These are phyloP conservation scores for Candida arabinofermentans DNA, from an alignment of 805 yeast genomes.

Conservation along the genomic window DNA sequence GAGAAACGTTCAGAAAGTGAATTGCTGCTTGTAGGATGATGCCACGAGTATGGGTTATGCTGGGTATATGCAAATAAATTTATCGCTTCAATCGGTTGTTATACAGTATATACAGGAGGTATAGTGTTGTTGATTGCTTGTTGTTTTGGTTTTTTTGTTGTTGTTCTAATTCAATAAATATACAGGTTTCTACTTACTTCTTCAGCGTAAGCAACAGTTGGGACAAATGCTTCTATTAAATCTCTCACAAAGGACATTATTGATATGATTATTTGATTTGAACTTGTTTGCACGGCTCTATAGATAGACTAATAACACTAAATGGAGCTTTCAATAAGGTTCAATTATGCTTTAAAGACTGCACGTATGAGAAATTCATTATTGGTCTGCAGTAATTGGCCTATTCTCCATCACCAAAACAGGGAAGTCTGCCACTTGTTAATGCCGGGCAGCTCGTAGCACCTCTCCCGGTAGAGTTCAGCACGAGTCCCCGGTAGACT, in stretches of 20 bases:
- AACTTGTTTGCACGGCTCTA: not conserved
- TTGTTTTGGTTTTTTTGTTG: not conserved
- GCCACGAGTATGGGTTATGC: too few relatives aligned
- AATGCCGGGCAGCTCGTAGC: not conserved
- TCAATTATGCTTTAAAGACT: not conserved
- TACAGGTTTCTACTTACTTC: constrained; percentile 34
- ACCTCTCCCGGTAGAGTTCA: not conserved
- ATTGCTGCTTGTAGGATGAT: too few relatives aligned
- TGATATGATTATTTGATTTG: not conserved
- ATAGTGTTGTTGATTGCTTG: too few relatives aligned
- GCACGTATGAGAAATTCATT: constrained; percentile 1
- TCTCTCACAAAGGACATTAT: constrained; percentile 53
- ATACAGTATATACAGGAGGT: too few relatives aligned
- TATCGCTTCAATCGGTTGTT: too few relatives aligned
- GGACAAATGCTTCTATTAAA: constrained; percentile 73
- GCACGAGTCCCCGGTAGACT: not conserved
- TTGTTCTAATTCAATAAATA: not conserved
- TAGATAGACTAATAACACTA: not conserved
- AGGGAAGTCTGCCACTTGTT: not conserved
- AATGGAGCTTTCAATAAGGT: not conserved
- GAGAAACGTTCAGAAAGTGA: too few relatives aligned
- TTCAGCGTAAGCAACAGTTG: constrained; percentile 82
- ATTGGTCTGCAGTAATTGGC: constrained; percentile 5
- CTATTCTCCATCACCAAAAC: not conserved
- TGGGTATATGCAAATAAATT: too few relatives aligned